These are phyloP conservation scores for Mortierella claussenii DNA, from an alignment of 192 early-diverging fungal species.

Conservation along the genomic window DNA sequence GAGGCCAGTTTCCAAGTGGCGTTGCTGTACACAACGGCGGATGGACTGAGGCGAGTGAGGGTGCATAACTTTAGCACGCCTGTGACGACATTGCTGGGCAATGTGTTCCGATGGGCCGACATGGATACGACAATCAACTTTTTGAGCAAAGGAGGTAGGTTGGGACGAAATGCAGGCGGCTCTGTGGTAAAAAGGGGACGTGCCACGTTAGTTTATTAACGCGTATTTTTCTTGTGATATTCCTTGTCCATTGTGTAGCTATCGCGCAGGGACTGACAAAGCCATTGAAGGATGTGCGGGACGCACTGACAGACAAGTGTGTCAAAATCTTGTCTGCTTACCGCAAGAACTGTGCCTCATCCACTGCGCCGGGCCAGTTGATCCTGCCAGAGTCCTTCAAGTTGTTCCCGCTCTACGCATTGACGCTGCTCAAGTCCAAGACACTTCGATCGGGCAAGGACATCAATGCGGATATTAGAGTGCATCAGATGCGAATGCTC, in stretches of 20 bases:
- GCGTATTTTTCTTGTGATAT: not conserved
- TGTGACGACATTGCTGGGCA: slow-evolving; percentile 78
- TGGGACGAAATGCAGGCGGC: no score
- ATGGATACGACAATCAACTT: slow-evolving; percentile 93
- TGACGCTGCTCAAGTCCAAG: slow-evolving; percentile 85
- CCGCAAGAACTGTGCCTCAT: slow-evolving; percentile 89
- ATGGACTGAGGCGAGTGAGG: slow-evolving; percentile 89
- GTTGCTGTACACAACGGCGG: slow-evolving; percentile 92
- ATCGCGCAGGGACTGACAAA: slow-evolving; percentile 76
- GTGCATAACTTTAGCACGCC: slow-evolving; percentile 89
- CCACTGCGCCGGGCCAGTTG: slow-evolving; percentile 89
- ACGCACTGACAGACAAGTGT: slow-evolving; percentile 86
- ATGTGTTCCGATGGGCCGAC: slow-evolving; percentile 90
- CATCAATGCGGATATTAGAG: slow-evolving; percentile 83
- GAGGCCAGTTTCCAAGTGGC: slow-evolving; percentile 92
- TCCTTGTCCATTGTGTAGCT: slow-evolving; percentile 52
- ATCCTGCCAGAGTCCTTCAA: slow-evolving; percentile 98
- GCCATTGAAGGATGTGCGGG: slow-evolving; percentile 79
- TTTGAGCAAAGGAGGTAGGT: slow-evolving; percentile 78
- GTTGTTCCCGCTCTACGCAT: slow-evolving; percentile 87
- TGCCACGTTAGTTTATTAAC: not conserved
- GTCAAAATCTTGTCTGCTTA: slow-evolving; percentile 91
- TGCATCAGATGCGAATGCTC: slow-evolving; percentile 81
- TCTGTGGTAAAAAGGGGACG: no score
- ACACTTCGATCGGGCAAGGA: slow-evolving; percentile 78